These are phyloP conservation scores for Aphanoascus verrucosus DNA, from an alignment of 2,329 filamentous ascomycete species.

Conservation along the genomic window DNA sequence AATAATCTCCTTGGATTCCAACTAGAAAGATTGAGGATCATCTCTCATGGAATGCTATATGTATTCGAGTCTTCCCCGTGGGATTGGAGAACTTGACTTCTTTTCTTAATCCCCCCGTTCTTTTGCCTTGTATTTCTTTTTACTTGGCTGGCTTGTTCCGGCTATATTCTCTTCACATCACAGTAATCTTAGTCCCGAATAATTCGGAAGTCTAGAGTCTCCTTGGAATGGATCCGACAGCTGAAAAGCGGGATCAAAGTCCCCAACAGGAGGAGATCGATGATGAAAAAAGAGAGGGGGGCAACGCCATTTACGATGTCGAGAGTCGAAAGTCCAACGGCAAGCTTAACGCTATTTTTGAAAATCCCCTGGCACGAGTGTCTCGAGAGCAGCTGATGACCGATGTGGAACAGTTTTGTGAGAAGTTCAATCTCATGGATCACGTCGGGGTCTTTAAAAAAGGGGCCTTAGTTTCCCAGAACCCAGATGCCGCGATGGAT, in stretches of 20 bases:
- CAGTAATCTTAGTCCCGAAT: too few relatives aligned
- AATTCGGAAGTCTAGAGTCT: not conserved
- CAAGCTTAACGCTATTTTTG: constrained; percentile 32
- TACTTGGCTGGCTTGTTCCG: too few relatives aligned
- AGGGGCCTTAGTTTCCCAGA: constrained; percentile 43
- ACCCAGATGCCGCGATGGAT: constrained; percentile 40
- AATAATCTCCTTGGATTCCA: not conserved
- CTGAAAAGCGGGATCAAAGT: constrained; percentile 5
- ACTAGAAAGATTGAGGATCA: not conserved
- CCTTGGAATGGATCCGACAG: not conserved
- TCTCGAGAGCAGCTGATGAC: constrained; percentile 42
- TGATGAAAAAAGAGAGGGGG: not conserved
- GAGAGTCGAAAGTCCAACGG: constrained; percentile 18
- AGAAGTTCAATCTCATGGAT: constrained; percentile 39
- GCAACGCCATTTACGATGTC: constrained; percentile 19
- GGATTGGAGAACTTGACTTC: not conserved
- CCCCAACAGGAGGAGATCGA: not conserved
- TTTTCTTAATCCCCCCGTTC: not conserved
- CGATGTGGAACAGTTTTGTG: constrained; percentile 46
- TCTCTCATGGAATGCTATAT: not conserved
- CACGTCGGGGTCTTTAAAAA: constrained; percentile 42
- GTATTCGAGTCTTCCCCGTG: not conserved
- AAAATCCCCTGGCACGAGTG: constrained; percentile 47
- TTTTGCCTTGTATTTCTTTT: not conserved
- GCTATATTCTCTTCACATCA: not conserved